phyloP scores from a whole-genome alignment of 352 stramenopile species.

The Pythium grandisporangium region DNA sequence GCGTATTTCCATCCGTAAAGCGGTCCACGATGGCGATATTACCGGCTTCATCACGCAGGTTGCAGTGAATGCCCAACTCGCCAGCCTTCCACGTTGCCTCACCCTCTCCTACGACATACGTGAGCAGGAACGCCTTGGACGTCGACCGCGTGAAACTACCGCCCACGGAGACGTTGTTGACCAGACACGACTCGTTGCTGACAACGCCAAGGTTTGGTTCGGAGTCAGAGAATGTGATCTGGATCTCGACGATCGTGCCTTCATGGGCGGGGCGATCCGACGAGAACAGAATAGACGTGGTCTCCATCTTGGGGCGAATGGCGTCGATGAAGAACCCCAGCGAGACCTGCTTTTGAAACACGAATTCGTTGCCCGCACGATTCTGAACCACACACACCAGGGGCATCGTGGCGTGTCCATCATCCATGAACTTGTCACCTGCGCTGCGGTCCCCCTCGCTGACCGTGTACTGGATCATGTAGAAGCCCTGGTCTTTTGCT shows the following conservation, averaged over 20 bases:
- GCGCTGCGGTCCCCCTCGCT: slow-evolving; percentile 24
- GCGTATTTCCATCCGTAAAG: slow-evolving; percentile 59
- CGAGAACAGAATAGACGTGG: slow-evolving; percentile 42
- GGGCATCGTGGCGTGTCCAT: slow-evolving; percentile 23
- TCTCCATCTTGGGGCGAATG: slow-evolving; percentile 24
- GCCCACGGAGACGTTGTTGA: slow-evolving; percentile 57
- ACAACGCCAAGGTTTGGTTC: slow-evolving; percentile 25
- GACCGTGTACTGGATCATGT: slow-evolving; percentile 62
- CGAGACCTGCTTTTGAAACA: slow-evolving; percentile 24
- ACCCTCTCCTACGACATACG: slow-evolving; percentile 46
- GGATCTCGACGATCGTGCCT: slow-evolving; percentile 55
- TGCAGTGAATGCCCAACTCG: slow-evolving; percentile 37
- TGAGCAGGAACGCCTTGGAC: slow-evolving; percentile 34
- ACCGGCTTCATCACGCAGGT: slow-evolving; percentile 35
- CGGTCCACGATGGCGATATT: slow-evolving; percentile 38
- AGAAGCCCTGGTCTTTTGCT: slow-evolving; percentile 42
- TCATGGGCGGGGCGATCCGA: slow-evolving; percentile 51
- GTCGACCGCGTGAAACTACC: slow-evolving; percentile 39
- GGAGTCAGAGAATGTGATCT: slow-evolving; percentile 31
- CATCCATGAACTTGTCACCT: slow-evolving; percentile 13
- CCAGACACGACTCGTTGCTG: slow-evolving; percentile 28
- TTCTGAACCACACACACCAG: slow-evolving; percentile 35
- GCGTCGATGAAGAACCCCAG: slow-evolving; percentile 50
- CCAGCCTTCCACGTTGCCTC: slow-evolving; percentile 47
- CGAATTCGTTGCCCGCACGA: slow-evolving; percentile 23